phyloP scores from a whole-genome alignment of 2,329 filamentous ascomycete genomes.

The Pseudogymnoascus sp. region DNA sequence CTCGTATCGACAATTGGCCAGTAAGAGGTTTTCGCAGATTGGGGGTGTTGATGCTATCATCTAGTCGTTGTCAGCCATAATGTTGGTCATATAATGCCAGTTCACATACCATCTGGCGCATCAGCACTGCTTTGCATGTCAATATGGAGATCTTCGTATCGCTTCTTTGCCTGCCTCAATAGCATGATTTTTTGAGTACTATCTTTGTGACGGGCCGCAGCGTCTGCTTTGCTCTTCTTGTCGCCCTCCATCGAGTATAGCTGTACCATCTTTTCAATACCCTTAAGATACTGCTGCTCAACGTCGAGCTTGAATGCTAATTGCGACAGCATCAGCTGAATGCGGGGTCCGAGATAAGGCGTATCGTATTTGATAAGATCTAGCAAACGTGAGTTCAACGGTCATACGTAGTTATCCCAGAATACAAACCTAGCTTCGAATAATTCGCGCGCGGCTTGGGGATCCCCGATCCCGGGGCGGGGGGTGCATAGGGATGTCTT shows the following conservation, averaged over 20 bases:
- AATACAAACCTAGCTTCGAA: conserved; percentile 77
- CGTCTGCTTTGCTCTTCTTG: conserved; percentile 88
- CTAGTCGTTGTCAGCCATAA: conserved; percentile 39
- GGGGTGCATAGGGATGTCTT: conserved; percentile 68
- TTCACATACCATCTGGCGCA: conserved; percentile 64
- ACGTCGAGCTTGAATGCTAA: conserved; percentile 98
- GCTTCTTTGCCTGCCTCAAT: conserved; percentile 87
- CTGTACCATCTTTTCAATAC: conserved; percentile 98
- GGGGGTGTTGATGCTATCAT: conserved; percentile 92
- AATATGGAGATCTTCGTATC: conserved; percentile 95
- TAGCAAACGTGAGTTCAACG: conserved; percentile 33
- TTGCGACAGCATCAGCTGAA: conserved; percentile 97
- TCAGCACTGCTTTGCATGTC: conserved; percentile 74
- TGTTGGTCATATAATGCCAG: neutral
- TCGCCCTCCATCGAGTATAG: conserved; percentile 97
- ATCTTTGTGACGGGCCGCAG: conserved; percentile 80
- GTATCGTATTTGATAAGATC: conserved; percentile 99
- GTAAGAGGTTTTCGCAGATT: conserved; percentile 95
- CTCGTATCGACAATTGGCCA: conserved; percentile 77
- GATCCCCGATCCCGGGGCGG: conserved; percentile 60
- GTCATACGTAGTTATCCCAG: conserved; percentile 11
- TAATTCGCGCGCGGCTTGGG: conserved; percentile 81
- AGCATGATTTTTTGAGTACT: conserved; percentile 97
- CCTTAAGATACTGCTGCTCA: conserved; percentile 97
- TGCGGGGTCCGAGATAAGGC: conserved; percentile 87